Evolutionary conservation across 441 rosid species (phyloP).

Genomic region (Brassica balearica): DNA sequence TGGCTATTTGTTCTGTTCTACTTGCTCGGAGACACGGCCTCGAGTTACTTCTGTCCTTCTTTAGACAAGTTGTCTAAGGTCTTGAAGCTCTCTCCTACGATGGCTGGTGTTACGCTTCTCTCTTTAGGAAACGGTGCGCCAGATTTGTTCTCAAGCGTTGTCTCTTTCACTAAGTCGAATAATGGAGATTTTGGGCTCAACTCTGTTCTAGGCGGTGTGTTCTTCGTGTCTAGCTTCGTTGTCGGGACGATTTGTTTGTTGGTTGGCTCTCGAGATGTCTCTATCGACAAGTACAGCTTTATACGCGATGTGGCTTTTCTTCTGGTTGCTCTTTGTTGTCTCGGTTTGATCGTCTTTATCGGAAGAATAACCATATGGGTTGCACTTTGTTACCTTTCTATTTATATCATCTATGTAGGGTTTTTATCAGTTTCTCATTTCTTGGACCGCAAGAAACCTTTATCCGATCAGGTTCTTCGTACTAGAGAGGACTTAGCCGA

Average conservation of each 20-base stretch:
- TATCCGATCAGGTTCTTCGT: conserved; percentile 24
- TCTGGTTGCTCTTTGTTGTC: conserved; percentile 64
- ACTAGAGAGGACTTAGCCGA: conserved; percentile 51
- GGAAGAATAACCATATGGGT: conserved; percentile 66
- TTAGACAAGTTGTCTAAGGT: conserved; percentile 69
- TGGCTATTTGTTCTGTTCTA: conserved; percentile 84
- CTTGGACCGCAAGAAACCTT: conserved; percentile 40
- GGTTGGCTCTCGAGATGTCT: conserved; percentile 46
- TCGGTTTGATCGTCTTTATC: conserved; percentile 58
- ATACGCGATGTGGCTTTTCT: conserved; percentile 75
- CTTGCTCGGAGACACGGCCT: conserved; percentile 82
- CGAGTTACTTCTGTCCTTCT: conserved; percentile 83
- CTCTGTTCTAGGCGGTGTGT: conserved; percentile 80
- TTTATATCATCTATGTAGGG: conserved; percentile 68
- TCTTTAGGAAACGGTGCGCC: conserved; percentile 91
- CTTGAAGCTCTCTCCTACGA: conserved; percentile 77
- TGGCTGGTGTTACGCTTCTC: conserved; percentile 90
- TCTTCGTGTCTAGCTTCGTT: conserved; percentile 77
- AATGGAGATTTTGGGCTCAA: conserved; percentile 81
- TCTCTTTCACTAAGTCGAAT: conserved; percentile 73
- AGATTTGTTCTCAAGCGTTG: conserved; percentile 81
- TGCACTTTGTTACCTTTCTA: conserved; percentile 61
- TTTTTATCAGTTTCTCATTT: conserved; percentile 56
- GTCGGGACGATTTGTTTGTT: conserved; percentile 73
- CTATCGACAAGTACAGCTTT: conserved; percentile 71